phyloP scores from a whole-genome alignment of 1,284 basidiomycete genomes.

The Volvariella volvacea region DNA sequence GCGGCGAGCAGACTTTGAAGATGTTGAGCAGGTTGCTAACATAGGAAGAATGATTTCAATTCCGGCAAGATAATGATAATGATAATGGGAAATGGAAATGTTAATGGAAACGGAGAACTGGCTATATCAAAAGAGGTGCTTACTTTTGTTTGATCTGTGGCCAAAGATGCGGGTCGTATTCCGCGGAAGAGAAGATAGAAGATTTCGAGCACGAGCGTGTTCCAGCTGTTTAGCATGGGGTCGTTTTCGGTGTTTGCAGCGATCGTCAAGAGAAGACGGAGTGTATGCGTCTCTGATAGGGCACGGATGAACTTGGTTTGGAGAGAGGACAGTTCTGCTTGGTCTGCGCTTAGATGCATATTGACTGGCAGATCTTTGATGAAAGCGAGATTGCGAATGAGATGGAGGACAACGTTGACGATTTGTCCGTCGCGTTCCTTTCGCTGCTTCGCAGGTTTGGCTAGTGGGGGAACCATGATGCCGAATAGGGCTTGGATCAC shows the following conservation, averaged over 20 bases:
- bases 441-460: slow-evolving; percentile 57
- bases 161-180: slow-evolving; percentile 57
- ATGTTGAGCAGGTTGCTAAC: slow-evolving; percentile 61
- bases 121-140: slow-evolving; percentile 11
- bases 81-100: background rate
- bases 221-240: slow-evolving; percentile 74
- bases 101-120: too few relatives aligned
- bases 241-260: slow-evolving; percentile 70
- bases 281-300: slow-evolving; percentile 66
- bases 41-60: slow-evolving; percentile 8
- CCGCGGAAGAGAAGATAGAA: slow-evolving; percentile 83
- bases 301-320: slow-evolving; percentile 73
- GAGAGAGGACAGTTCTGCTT: slow-evolving; percentile 67
- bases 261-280: slow-evolving; percentile 78
- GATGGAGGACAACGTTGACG: slow-evolving; percentile 82
- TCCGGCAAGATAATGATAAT: slow-evolving; percentile 3
- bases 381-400: slow-evolving; percentile 85
- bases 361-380: slow-evolving; percentile 79
- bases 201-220: slow-evolving; percentile 86
- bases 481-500: slow-evolving; percentile 65
- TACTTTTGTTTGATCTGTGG: slow-evolving; percentile 66
- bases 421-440: slow-evolving; percentile 78
- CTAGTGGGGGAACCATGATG: slow-evolving; percentile 64
- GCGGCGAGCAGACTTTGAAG: slow-evolving; percentile 66
- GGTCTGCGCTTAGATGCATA: slow-evolving; percentile 63